phyloP scores from a whole-genome alignment of 78 protist species.

The Protostelium mycophagum region DNA sequence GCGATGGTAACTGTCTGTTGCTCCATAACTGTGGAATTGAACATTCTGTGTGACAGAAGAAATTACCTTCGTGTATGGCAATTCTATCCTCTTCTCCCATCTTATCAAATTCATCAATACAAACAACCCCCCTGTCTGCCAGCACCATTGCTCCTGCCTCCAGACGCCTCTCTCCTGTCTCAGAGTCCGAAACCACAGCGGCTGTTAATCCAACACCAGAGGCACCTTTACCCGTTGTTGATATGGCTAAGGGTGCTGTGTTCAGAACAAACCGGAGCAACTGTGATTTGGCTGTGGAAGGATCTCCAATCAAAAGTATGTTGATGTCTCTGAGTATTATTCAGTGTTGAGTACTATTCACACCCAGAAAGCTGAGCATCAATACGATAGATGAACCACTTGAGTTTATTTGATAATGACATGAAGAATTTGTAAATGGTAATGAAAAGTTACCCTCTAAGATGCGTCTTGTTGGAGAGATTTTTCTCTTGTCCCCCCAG shows the following conservation, averaged over 20 bases:
- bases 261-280: constrained; percentile 88
- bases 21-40: constrained; percentile 86
- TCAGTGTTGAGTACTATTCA: not conserved
- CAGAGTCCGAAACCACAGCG: constrained; percentile 93
- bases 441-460: constrained; percentile 74
- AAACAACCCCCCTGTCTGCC: constrained; percentile 97
- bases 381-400: not conserved
- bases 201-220: constrained; percentile 99
- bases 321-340: constrained; percentile 83
- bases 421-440: not conserved
- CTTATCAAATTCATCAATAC: constrained; percentile 99
- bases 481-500: constrained; percentile 96
- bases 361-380: not conserved
- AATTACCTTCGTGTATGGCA: constrained; percentile 86
- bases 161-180: constrained; percentile 94
- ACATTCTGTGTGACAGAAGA: constrained; percentile 13
- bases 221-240: constrained; percentile 98
- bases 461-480: constrained; percentile 82
- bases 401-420: not conserved
- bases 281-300: constrained; percentile 99
- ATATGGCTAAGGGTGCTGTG: constrained; percentile 94
- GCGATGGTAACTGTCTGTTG: constrained; percentile 99
- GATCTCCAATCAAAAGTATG: constrained; percentile 98
- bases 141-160: constrained; percentile 99
- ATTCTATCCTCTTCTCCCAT: constrained; percentile 93